These are phyloP conservation scores for Vitis hybrid DNA, from an alignment of 177 flowering plant genomes.

Conservation along the genomic window DNA sequence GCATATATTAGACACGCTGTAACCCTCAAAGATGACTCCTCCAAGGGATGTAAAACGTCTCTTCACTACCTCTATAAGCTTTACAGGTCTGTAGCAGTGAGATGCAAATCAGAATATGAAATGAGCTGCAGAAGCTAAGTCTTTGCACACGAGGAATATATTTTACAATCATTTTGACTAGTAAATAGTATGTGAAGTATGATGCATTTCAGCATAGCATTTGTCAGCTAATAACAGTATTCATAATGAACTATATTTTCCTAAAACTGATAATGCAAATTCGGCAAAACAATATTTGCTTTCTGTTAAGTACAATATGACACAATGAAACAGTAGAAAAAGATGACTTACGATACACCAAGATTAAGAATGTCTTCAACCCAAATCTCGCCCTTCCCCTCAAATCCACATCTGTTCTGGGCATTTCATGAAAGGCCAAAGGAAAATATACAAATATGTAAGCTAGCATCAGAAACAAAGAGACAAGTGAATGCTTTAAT, in stretches of 20 bases:
- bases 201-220: too few relatives aligned
- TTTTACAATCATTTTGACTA: too few relatives aligned
- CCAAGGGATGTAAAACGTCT: conserved; percentile 74
- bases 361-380: conserved; percentile 93
- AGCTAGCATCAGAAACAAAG: neutral
- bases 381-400: conserved; percentile 91
- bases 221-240: too few relatives aligned
- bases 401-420: conserved; percentile 97
- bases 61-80: conserved; percentile 77
- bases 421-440: conserved; percentile 10
- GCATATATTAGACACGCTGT: conserved; percentile 58
- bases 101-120: conserved; percentile 9
- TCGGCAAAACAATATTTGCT: neutral
- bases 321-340: neutral
- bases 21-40: conserved; percentile 84
- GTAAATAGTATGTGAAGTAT: too few relatives aligned
- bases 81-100: conserved; percentile 60
- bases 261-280: too few relatives aligned
- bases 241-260: too few relatives aligned
- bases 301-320: neutral
- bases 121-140: neutral
- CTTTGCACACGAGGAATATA: neutral
- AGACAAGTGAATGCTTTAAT: too few relatives aligned
- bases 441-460: neutral
- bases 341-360: conserved; percentile 82